Evolutionary conservation across 352 stramenopile species (phyloP), one percentile per base, ranked within the genome.

Genomic region (Globisporangium spiculum): DNA sequence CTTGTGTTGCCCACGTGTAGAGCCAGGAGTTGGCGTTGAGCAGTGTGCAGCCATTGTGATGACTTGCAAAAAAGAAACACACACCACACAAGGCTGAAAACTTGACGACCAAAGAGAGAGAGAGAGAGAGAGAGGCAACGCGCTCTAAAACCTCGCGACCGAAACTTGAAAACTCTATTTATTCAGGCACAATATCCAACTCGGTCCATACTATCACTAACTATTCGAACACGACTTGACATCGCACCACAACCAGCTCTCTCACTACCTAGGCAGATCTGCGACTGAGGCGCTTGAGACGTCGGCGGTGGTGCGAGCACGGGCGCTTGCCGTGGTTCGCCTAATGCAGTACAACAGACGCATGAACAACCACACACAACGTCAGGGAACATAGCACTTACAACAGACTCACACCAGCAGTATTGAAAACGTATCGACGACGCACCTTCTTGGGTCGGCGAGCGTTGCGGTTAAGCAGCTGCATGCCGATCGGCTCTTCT

Each of bases 271-370:
- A 24, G 5, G 66, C 46, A 14, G 62, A 67, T 41, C 73, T 65
- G 27, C 78, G 79, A 52, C 76, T 75, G 10, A 84, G 66, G 56
- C 76, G 76, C 64, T 82, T 84, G 67, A 80, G 73, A 8, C 80
- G 65, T 60, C 78, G 75, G 7, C 78, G 76, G 65, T 84, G 60
- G 58, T 86, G 76, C 2, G 80, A 88, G 69, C 80, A 88, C 27
- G 79, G 73, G 18, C 79, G 73, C 63, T 89, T 89, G 57, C 78
- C 73, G 61, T 84, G 79, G 48, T 83, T 87, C 14, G 73, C 71
- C 80, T 88, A 54, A 14, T 48, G 4, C 5, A 41, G n/a, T 32
- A 38, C 16, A 53, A 26, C 3, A 24, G 59, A 16, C 34, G 16
- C 4, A 38, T 7, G 8, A 6, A 55, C 14, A 63, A 8, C 61